These are phyloP conservation scores for Dipodascus geniculatus DNA, from an alignment of 805 yeast genomes.

Conservation along the genomic window DNA sequence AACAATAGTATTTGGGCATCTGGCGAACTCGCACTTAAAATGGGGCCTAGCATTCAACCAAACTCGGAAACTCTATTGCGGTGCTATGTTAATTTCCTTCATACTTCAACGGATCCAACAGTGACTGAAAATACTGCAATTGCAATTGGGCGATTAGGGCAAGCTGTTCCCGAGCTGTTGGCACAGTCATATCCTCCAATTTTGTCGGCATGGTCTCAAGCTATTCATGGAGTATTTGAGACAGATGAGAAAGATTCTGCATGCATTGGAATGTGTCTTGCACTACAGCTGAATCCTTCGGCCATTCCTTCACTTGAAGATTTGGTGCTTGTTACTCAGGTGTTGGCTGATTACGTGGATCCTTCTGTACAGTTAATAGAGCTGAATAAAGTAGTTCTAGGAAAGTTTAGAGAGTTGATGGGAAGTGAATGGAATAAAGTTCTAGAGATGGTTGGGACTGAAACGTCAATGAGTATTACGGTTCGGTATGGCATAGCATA, in stretches of 20 bases:
- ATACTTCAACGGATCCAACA: constrained; percentile 40
- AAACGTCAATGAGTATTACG: background rate
- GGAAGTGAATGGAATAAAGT: constrained; percentile 1
- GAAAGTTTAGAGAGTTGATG: constrained; percentile 10
- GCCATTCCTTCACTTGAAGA: constrained; percentile 30
- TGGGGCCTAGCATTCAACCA: constrained; percentile 31
- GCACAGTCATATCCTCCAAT: constrained; percentile 48
- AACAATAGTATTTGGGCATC: constrained; percentile 91
- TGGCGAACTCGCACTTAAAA: constrained; percentile 67
- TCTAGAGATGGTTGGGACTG: background rate
- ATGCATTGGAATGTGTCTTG: constrained; percentile 70
- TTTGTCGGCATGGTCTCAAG: constrained; percentile 58
- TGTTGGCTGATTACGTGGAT: constrained; percentile 21
- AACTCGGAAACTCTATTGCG: constrained; percentile 43
- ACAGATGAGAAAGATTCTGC: constrained; percentile 84
- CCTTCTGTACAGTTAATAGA: constrained; percentile 21
- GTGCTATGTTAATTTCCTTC: constrained; percentile 48
- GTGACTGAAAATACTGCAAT: constrained; percentile 82
- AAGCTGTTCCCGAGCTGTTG: constrained; percentile 44
- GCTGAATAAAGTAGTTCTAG: constrained; percentile 18
- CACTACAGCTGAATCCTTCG: constrained; percentile 54
- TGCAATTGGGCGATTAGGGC: constrained; percentile 77
- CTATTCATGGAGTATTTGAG: constrained; percentile 55
- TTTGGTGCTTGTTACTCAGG: constrained; percentile 13
- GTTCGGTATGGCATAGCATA: background rate